Conservation (phyloP, 805 yeast species). For the Jamesozyma rosinii region DNA sequence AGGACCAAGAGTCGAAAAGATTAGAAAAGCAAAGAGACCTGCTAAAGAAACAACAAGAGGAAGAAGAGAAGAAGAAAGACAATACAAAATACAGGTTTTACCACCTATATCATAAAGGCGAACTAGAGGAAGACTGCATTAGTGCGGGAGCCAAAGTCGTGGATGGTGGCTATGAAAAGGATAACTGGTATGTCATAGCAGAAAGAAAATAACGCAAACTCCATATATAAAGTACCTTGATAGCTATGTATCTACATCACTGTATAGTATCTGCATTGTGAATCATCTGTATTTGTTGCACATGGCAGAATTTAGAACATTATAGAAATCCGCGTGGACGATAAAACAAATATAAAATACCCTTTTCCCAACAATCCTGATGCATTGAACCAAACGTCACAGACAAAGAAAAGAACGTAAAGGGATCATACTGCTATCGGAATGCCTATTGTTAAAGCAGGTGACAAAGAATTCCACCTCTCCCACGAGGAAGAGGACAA, state of each 20-base stretch:
- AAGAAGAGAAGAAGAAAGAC: constrained; percentile 18
- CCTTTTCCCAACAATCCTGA: neutral
- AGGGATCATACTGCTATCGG: neutral
- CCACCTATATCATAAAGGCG: constrained; percentile 80
- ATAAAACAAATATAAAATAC: neutral
- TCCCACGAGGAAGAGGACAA: constrained; percentile 37
- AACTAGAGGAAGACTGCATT: constrained; percentile 59
- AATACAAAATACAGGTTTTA: constrained; percentile 73
- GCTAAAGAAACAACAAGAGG: constrained; percentile 14
- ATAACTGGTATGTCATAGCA: constrained; percentile 82
- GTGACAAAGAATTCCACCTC: constrained; percentile 23
- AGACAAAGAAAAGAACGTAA: neutral
- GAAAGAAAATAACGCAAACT: constrained; percentile 21
- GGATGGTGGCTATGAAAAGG: constrained; percentile 78
- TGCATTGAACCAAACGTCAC: neutral
- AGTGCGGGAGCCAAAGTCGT: constrained; percentile 64
- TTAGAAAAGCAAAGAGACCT: constrained; percentile 10
- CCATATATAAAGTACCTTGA: neutral
- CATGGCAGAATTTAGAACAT: neutral
- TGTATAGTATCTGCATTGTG: no score
- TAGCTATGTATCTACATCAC: no score
- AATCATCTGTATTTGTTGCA: no score
- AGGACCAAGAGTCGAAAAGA: constrained; percentile 20
- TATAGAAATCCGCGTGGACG: neutral
- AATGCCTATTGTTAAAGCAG: constrained; percentile 23